Conservation (phyloP, 306 rosid genomes). For the Nissolia schottii region DNA sequence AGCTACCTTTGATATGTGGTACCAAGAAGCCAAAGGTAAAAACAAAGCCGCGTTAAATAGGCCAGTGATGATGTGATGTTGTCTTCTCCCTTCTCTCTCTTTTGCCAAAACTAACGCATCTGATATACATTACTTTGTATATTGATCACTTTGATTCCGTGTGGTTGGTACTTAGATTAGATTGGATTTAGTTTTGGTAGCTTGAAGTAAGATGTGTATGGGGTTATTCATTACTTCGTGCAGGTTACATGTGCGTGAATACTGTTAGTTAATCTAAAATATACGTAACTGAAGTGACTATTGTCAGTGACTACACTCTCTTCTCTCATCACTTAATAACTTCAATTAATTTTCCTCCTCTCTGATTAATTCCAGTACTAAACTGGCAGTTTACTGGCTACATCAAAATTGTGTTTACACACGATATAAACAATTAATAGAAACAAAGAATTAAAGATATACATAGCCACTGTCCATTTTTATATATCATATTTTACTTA, state of each 20-base stretch:
- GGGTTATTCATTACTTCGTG: conserved; percentile 10
- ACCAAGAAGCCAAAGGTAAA: conserved; percentile 41
- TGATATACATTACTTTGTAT: conserved; percentile 14
- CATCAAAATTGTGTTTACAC: conserved; percentile 2
- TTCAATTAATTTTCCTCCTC: conserved; percentile 25
- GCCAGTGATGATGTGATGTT: conserved; percentile 44
- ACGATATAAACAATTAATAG: not conserved
- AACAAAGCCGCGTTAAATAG: conserved; percentile 42
- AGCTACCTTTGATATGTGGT: not conserved
- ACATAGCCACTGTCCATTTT: too few relatives aligned
- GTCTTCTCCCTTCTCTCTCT: conserved; percentile 4
- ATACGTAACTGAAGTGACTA: conserved; percentile 48
- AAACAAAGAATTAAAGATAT: not conserved
- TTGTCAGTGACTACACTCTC: conserved; percentile 38
- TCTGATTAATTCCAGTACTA: conserved; percentile 25
- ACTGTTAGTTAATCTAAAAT: conserved; percentile 29
- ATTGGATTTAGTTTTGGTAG: conserved; percentile 33
- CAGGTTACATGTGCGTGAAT: not conserved
- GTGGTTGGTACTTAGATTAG: conserved; percentile 22
- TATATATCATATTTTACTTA: too few relatives aligned
- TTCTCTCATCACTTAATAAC: conserved; percentile 34
- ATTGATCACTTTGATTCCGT: conserved; percentile 41
- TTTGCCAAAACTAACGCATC: not conserved
- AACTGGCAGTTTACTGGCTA: conserved; percentile 43
- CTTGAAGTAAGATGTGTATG: not conserved